These are phyloP conservation scores for Aspergillus versicolor DNA, from an alignment of 2,329 filamentous ascomycete genomes.

Conservation along the genomic window DNA sequence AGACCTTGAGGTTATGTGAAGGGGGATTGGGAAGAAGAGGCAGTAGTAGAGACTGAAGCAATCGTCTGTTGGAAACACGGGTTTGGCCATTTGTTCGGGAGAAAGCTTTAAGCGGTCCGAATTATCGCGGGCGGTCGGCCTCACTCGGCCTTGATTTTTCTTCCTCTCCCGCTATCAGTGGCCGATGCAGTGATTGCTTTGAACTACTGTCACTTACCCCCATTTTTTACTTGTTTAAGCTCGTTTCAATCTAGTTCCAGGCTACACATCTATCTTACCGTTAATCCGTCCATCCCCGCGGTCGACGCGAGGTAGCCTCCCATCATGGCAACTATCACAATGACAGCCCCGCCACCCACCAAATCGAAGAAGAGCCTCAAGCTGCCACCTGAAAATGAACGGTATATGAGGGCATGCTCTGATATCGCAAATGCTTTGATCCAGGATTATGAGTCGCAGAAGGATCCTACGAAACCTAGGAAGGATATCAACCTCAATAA, in stretches of 20 bases:
- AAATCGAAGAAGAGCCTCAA: conserved; percentile 69
- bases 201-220: background rate
- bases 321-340: conserved; percentile 62
- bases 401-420: conserved; percentile 89
- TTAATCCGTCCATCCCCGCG: conserved; percentile 4
- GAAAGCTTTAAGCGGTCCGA: conserved; percentile 40
- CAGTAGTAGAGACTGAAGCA: conserved; percentile 21
- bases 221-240: background rate
- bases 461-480: conserved; percentile 68
- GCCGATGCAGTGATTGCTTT: background rate
- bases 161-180: background rate
- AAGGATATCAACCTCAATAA: conserved; percentile 93
- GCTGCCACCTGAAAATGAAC: conserved; percentile 87
- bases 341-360: conserved; percentile 57
- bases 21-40: conserved; percentile 16
- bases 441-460: conserved; percentile 83
- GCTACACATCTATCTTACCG: background rate
- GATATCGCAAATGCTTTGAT: conserved; percentile 93
- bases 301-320: conserved; percentile 13
- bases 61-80: conserved; percentile 24
- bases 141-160: conserved; percentile 27
- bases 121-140: conserved; percentile 28
- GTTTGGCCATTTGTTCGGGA: conserved; percentile 32
- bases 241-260: background rate
- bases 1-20: conserved; percentile 15